Evolutionary conservation across 371 early-diverging fungal genomes (phyloP).

Genomic region (Mucor racemosus): DNA sequence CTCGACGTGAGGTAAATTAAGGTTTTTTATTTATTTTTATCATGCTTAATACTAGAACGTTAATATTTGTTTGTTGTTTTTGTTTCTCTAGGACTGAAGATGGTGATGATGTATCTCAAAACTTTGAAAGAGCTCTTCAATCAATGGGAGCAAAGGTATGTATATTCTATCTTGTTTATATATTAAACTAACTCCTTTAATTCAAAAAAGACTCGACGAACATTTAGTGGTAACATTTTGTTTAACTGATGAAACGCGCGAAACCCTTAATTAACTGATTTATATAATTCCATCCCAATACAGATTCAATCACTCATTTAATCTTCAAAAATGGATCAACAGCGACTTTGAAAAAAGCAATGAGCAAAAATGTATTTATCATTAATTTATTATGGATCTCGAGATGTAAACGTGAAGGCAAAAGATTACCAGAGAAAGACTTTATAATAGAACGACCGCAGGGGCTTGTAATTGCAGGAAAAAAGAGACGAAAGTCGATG

Average conservation of each 20-base stretch:
- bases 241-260: background rate
- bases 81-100: constrained; percentile 46
- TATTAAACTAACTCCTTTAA: background rate
- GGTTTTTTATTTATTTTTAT: background rate
- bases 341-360: constrained; percentile 45
- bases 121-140: constrained; percentile 48
- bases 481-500: constrained; percentile 50
- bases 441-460: constrained; percentile 44
- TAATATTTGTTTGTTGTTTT: background rate
- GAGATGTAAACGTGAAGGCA: constrained; percentile 43
- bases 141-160: constrained; percentile 50
- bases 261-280: background rate
- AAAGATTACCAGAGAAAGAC: constrained; percentile 39
- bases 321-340: constrained; percentile 55
- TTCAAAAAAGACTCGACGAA: constrained; percentile 13
- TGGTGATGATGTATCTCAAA: constrained; percentile 52
- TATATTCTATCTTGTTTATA: background rate
- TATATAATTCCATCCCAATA: background rate
- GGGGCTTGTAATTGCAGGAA: constrained; percentile 29
- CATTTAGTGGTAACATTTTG: constrained; percentile 14
- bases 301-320: constrained; percentile 53
- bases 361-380: constrained; percentile 34
- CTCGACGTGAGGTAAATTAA: constrained; percentile 44
- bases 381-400: constrained; percentile 50
- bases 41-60: background rate